Evolutionary conservation across 192 early-diverging fungal species (phyloP).

Genomic region (Lunasporangiospora selenospora): DNA sequence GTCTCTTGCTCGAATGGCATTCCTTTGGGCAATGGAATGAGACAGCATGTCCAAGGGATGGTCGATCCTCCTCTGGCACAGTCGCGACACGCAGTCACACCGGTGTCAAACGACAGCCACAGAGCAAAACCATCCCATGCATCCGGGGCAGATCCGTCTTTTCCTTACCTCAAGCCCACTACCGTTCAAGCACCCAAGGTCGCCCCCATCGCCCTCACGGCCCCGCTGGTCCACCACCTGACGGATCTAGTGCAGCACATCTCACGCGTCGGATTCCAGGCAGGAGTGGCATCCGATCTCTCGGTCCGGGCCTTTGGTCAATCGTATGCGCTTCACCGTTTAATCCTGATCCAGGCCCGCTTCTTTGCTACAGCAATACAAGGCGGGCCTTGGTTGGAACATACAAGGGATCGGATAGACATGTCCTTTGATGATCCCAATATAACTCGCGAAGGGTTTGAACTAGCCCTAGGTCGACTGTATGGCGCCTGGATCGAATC

Average conservation of each 20-base stretch:
- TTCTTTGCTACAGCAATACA: slow-evolving; percentile 56
- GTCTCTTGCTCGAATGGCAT: too few relatives aligned
- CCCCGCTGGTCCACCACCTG: slow-evolving; percentile 22
- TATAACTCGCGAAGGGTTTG: slow-evolving; percentile 59
- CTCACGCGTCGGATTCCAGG: slow-evolving; percentile 50
- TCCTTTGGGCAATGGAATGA: too few relatives aligned
- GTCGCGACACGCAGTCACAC: too few relatives aligned
- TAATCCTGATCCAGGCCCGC: slow-evolving; percentile 57
- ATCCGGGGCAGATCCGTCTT: too few relatives aligned
- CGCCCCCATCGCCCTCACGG: neutral
- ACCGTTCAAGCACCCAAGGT: too few relatives aligned
- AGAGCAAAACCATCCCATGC: too few relatives aligned
- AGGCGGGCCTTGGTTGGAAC: slow-evolving; percentile 58
- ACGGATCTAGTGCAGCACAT: slow-evolving; percentile 50
- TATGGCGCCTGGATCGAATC: slow-evolving; percentile 52
- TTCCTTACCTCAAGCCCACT: too few relatives aligned
- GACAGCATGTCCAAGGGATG: too few relatives aligned
- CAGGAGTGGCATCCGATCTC: slow-evolving; percentile 60
- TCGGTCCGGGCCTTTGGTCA: slow-evolving; percentile 51
- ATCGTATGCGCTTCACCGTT: slow-evolving; percentile 58
- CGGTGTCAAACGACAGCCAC: neutral
- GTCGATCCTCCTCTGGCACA: too few relatives aligned
- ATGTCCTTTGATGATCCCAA: slow-evolving; percentile 58
- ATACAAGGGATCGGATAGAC: slow-evolving; percentile 21
- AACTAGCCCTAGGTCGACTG: slow-evolving; percentile 54